Base-by-base conservation (phyloP, 139 green algal species). In the Dunaliella primolecta region DNA sequence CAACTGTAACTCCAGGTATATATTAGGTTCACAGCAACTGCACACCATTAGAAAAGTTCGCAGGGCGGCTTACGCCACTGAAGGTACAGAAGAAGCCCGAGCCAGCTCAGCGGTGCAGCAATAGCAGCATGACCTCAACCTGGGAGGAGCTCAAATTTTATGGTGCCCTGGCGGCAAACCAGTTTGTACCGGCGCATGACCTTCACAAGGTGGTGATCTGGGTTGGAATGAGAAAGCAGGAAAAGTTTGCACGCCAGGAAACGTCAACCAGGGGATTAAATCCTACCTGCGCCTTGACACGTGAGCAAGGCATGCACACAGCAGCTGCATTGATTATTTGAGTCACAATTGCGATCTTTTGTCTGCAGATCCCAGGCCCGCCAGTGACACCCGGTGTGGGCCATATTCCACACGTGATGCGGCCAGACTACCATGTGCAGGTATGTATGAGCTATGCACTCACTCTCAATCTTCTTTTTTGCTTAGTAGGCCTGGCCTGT, bases 401-500 rank as follows among this genome's bases (percentile, higher is more conserved):
- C 33, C 84, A 92, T 86, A 92, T 92, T 72, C 88, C 85, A 1
- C 64, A 90, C 33, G 80, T 92, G 70, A 86, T 91, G 85, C 84
- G 89, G 21, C 87, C 85, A 2, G 89, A 92, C 86, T 92, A 93
- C 82, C 87, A 93, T 83, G 85, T 91, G 36, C 87, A 93, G 81
- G 89, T 89, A 31, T 30, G 35, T 34, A 15, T 55, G 21, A 46
- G 31, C 7, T n/a, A 25, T 78, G 72, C 72, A 35, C 21, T 15
- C 3, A 78, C 32, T 23, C 72, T 20, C 30, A 27, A n/a, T 15
- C 72, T 35, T 20, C 21, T 23, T 25, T 78, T 25, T 23, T 3
- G 72, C 27, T 20, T 32, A 15, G 30, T 23, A 32, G 3, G 30
- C 3, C 20, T 72, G 56, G 23, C 20, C 20, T 23, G 56, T 23